Evolutionary conservation across 2,329 filamentous ascomycete genomes (phyloP), one percentile per base, ranked within the genome.

Genomic region (Botrytis sinoallii): DNA sequence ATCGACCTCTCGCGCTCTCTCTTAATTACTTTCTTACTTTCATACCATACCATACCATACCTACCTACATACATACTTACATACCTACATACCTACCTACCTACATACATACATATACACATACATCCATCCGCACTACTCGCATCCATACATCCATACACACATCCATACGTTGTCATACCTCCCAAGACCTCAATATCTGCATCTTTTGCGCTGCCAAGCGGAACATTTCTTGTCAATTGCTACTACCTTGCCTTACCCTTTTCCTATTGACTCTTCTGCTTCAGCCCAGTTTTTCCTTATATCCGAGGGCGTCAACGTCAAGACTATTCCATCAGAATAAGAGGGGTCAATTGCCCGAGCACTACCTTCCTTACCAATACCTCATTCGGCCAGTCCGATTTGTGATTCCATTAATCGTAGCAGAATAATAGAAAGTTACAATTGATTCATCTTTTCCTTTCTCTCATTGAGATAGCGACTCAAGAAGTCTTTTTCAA

Each of bases 321-420:
- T 72, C 61, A 44, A 67, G 46, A 55, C 65, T 20, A 44, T 18
- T 32, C 66, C n/a, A 67, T 32, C 57, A 46, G 48, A 57, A 72
- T 72, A 72, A 72, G 70, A 72, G 60, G 70, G 70, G 60, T 66
- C 29, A 25, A 68, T 55, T 52, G 70, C 38, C 60, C 46, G 38
- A 57, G 60, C 60, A 72, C 29, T 42, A 29, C 12, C 59, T 55
- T 57, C 52, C n/a, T 57, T 59, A 44, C 25, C 44, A 52, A 66
- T 67, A 69, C 48, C 71, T 29, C 38, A 64, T 59, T 57, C 38
- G 52, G 46, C 35, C 52, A 55, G 46, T 55, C 32, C n/a, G 67
- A 61, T 35, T 46, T 29, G 38, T 63, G 35, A n/a, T 46, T 59
- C 40, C 32, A 72, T 64, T 44, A 18, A 65, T 20, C 46, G 29